Evolutionary conservation across 805 yeast species (phyloP).

Genomic region (Wickerhamiella spandovensis): DNA sequence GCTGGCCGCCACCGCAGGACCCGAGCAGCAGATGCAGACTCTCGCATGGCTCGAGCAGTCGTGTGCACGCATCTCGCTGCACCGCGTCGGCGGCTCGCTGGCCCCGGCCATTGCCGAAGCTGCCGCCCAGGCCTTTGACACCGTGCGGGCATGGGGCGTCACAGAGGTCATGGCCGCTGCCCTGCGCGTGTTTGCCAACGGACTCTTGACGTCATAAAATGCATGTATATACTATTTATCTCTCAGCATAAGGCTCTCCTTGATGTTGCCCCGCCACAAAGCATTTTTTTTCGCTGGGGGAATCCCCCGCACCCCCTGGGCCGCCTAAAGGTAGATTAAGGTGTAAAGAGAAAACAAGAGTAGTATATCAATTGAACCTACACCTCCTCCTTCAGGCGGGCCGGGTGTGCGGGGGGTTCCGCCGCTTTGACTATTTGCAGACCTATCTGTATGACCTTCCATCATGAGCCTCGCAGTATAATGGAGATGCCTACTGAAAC

Average conservation of each 20-base stretch:
- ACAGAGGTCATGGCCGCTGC: constrained; percentile 16
- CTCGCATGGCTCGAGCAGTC: constrained; percentile 14
- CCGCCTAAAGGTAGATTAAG: too few species aligned
- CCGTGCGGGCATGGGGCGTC: constrained; percentile 19
- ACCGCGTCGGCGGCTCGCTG: constrained; percentile 14
- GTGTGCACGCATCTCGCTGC: constrained; percentile 13
- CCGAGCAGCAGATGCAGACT: constrained; percentile 1
- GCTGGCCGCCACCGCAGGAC: not conserved
- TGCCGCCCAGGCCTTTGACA: constrained; percentile 18
- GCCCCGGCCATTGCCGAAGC: constrained; percentile 18
- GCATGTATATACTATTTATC: not conserved
- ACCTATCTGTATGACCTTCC: too few species aligned
- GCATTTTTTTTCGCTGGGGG: too few species aligned
- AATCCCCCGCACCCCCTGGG: too few species aligned
- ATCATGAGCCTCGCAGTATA: too few species aligned
- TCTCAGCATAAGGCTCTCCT: too few species aligned
- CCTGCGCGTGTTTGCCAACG: constrained; percentile 11
- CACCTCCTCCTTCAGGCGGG: too few species aligned
- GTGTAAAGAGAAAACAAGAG: too few species aligned
- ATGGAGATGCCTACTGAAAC: too few species aligned
- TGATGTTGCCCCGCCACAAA: not conserved
- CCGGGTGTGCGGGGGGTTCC: too few species aligned
- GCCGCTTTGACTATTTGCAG: too few species aligned
- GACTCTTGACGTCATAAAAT: constrained; percentile 3
- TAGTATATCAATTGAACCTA: too few species aligned